Percentiles rank a stretch among this genome's conserved stretches.
Conservation (phyloP, 2,329 filamentous ascomycete species). For the Arthrobotrys sphaeroides region DNA sequence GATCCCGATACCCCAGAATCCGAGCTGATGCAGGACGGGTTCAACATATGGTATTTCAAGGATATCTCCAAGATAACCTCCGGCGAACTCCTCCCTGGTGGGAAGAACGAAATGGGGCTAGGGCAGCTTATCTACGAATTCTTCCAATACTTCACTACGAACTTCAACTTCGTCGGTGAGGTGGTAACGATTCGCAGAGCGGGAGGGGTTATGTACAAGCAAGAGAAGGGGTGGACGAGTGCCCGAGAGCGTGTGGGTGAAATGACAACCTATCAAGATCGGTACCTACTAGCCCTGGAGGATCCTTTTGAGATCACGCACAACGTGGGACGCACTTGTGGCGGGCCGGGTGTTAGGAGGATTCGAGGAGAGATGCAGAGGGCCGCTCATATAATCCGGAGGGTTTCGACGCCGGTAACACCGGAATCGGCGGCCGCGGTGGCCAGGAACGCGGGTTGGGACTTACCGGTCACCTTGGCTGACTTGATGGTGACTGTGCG, state of each 20-base stretch:
- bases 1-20: slow-evolving; percentile 53
- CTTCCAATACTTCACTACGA: slow-evolving; percentile 84
- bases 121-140: slow-evolving; percentile 81
- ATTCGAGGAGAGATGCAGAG: slow-evolving; percentile 57
- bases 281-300: slow-evolving; percentile 88
- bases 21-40: slow-evolving; percentile 66
- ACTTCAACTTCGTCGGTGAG: slow-evolving; percentile 81
- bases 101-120: slow-evolving; percentile 73
- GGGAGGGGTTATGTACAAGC: slow-evolving; percentile 76
- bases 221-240: slow-evolving; percentile 85
- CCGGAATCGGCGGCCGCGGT: background rate
- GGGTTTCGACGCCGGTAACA: slow-evolving; percentile 15
- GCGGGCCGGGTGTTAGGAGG: slow-evolving; percentile 54
- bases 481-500: slow-evolving; percentile 42
- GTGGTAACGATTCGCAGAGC: slow-evolving; percentile 79
- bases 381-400: slow-evolving; percentile 56
- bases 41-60: slow-evolving; percentile 77
- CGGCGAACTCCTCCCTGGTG: slow-evolving; percentile 33
- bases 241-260: slow-evolving; percentile 69
- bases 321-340: slow-evolving; percentile 79
- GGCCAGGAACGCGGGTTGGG: slow-evolving; percentile 22
- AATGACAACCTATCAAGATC: slow-evolving; percentile 56
- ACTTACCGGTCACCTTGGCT: slow-evolving; percentile 15
- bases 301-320: slow-evolving; percentile 90
- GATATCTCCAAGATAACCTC: slow-evolving; percentile 72